Evolutionary conservation across 345 rosid species (phyloP), one percentile per base, ranked within the genome.

Genomic region (Salix suchowensis): DNA sequence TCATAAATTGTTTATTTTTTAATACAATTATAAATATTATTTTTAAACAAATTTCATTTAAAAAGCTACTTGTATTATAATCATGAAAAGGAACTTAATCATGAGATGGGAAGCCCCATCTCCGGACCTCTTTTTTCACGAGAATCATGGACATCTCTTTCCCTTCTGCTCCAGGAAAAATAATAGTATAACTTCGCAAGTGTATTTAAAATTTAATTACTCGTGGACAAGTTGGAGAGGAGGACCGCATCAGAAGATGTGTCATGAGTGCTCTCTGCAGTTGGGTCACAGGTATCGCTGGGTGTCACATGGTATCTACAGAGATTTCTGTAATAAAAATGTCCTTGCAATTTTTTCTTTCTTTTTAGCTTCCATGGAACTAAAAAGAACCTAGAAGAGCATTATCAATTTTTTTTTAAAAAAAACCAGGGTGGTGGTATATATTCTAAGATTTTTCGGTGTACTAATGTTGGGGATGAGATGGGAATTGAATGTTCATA

Each of bases 71-170:
- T 34, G 37, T 34, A 1, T 34, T 34, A 34, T 34, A 34, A 34
- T 34, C 37, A 86, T 84, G 68, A 34, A 52, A 32, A 32, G 34
- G 34, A 32, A 4, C 34, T 86, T 5, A 34, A 34, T 34, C 37
- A 86, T 84, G 68, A 34, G 44, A 32, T 61, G 72, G 46, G 74
- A 67, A 84, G 81, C 82, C 84, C 85, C 85, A 79, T 79, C 40
- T 77, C 75, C 70, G 26, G 28, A 50, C 62, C 21, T 14, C 42
- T 30, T 71, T 76, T 78, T 65, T 78, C 84, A 61, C 79, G 58
- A 10, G 65, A 75, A 69, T 74, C 73, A 66, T 74, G 68, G 48
- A 40, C 54, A 58, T 39, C 54, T 67, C 80, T 64, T 64, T 68
- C 24, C 68, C 48, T 64, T 34, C 21, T n/a, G 62, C 62, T 55